Evolutionary conservation across 2,329 filamentous ascomycete species (phyloP).

Genomic region (Fusarium caatingaense): DNA sequence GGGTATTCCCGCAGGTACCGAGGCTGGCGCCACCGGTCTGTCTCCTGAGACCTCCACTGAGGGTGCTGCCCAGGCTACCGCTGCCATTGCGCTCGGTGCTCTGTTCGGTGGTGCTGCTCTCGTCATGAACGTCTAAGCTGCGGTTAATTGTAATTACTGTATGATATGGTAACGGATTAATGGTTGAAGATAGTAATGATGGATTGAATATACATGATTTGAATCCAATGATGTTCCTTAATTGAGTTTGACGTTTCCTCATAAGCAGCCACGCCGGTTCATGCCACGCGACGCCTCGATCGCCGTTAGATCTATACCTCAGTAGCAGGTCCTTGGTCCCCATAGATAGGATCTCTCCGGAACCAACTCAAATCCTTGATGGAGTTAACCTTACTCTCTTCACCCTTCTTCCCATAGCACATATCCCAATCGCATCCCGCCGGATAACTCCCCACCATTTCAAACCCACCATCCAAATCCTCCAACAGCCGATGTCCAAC

Average conservation of each 20-base stretch:
- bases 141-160: neutral
- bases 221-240: neutral
- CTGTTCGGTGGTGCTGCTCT: conserved; percentile 42
- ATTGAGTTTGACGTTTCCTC: neutral
- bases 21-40: conserved; percentile 28
- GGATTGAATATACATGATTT: conserved; percentile 3
- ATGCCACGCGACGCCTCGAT: neutral
- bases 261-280: neutral
- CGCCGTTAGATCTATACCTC: neutral
- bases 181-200: conserved; percentile 6
- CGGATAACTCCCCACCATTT: conserved; percentile 77
- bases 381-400: conserved; percentile 25
- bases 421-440: conserved; percentile 72
- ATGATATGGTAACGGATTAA: neutral
- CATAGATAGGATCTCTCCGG: conserved; percentile 35
- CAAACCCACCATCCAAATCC: conserved; percentile 65
- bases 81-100: conserved; percentile 42
- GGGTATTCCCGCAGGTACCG: conserved; percentile 51
- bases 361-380: conserved; percentile 30
- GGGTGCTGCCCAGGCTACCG: conserved; percentile 40
- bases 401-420: conserved; percentile 72
- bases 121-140: conserved; percentile 32
- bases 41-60: conserved; percentile 30
- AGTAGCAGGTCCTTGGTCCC: conserved; percentile 17
- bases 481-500: conserved; percentile 72